phyloP scores from a whole-genome alignment of 345 rosid species.

The Dimocarpus longan region DNA sequence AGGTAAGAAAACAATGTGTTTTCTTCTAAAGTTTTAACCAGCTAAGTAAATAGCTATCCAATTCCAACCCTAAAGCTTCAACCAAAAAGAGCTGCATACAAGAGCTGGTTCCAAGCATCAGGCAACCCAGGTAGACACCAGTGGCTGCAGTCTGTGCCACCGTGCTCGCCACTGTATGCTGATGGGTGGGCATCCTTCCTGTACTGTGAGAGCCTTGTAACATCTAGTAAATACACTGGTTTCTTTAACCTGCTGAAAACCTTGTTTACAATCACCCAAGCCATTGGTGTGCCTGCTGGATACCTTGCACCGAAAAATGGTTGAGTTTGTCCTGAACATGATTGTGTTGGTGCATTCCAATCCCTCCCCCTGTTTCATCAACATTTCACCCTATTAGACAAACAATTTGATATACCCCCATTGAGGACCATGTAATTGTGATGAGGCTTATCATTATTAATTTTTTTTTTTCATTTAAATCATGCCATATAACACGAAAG shows the following conservation, averaged over 20 bases:
- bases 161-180: slow-evolving; percentile 39
- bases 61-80: slow-evolving; percentile 9
- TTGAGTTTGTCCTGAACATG: slow-evolving; percentile 60
- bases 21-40: background rate
- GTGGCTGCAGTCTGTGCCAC: slow-evolving; percentile 72
- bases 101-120: slow-evolving; percentile 83
- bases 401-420: background rate
- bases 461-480: background rate
- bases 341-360: slow-evolving; percentile 63
- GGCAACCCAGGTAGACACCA: slow-evolving; percentile 99
- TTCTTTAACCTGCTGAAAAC: slow-evolving; percentile 74
- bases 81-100: slow-evolving; percentile 57
- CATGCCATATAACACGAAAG: background rate
- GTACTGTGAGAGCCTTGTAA: slow-evolving; percentile 63
- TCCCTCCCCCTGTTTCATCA: slow-evolving; percentile 62
- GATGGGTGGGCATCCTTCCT: slow-evolving; percentile 85
- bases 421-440: background rate
- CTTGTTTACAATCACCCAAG: slow-evolving; percentile 71
- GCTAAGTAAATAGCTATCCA: background rate
- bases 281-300: slow-evolving; percentile 72
- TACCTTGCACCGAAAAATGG: slow-evolving; percentile 66
- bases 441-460: too few relatives aligned
- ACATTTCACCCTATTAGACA: background rate
- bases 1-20: slow-evolving; percentile 27
- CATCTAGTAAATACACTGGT: slow-evolving; percentile 70